A percentile compares a stretch with the other conserved stretches of the same genome.
Evolutionary conservation across 2,329 filamentous ascomycete genomes (phyloP).

Genomic region (Rhexocercosporidium sp.): DNA sequence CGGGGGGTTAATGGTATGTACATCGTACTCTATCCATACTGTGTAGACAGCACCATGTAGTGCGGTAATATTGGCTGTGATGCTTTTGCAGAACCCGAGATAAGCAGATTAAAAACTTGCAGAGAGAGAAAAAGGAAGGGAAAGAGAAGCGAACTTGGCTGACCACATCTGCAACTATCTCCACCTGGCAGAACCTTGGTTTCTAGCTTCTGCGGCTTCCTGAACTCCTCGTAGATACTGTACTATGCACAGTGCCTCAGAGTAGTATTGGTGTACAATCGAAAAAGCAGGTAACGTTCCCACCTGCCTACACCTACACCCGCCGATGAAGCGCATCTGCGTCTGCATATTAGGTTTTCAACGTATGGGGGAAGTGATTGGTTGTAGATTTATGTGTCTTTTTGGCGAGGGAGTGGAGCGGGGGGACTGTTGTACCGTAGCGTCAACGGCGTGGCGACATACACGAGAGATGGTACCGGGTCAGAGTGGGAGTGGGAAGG

Average conservation of each 20-base stretch:
- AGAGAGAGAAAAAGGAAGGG: not conserved
- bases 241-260: too few relatives aligned
- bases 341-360: not conserved
- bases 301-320: too few relatives aligned
- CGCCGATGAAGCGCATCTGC: too few relatives aligned
- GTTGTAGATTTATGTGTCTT: not conserved
- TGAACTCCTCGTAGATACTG: too few relatives aligned
- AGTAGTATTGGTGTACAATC: not conserved
- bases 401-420: not conserved
- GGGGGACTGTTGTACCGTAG: not conserved
- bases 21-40: too few relatives aligned
- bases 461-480: not conserved
- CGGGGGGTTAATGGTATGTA: not conserved
- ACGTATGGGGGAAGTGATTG: not conserved
- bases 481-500: too few relatives aligned
- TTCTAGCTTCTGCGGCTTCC: not conserved
- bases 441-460: constrained; percentile 3
- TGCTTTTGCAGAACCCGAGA: not conserved
- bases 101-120: not conserved
- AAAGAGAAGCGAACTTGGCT: not conserved
- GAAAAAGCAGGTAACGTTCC: not conserved
- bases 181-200: too few relatives aligned
- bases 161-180: too few relatives aligned
- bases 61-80: not conserved
- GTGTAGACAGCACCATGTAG: not conserved